These are phyloP conservation scores for Termitomyces sp. DNA, from an alignment of 768 basidiomycete species.

Conservation along the genomic window DNA sequence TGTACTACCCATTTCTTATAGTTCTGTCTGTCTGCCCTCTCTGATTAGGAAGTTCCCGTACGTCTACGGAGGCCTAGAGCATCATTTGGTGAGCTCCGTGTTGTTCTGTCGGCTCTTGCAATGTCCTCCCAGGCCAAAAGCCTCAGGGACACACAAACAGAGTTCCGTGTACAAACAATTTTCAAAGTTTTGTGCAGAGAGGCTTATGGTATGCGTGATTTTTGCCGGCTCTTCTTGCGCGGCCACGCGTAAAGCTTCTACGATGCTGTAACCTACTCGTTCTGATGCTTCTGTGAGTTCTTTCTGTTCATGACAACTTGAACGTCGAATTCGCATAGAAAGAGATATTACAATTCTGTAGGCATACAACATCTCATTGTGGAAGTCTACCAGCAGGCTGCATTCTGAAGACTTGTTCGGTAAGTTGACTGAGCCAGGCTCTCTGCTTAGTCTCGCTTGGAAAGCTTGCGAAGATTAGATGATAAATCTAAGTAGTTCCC, in stretches of 20 bases:
- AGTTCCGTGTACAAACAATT: neutral
- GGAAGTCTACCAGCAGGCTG: no score
- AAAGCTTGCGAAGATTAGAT: no score
- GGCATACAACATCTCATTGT: no score
- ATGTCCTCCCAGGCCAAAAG: no score
- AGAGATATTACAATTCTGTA: neutral
- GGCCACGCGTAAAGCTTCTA: neutral
- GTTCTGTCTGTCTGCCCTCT: neutral
- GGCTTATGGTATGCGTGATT: neutral
- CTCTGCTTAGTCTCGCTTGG: no score
- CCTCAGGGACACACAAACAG: neutral
- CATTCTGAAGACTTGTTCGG: no score
- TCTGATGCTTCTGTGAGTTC: neutral
- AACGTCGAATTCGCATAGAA: neutral
- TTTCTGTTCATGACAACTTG: neutral
- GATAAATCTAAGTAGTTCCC: no score
- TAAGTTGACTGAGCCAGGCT: no score
- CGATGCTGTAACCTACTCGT: neutral
- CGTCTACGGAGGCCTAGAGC: no score
- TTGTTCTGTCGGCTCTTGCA: neutral
- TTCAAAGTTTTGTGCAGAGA: neutral
- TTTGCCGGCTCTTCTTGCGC: neutral
- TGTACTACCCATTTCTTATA: neutral
- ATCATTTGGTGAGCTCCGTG: no score
- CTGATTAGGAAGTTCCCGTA: neutral